Evolutionary conservation across 2,329 filamentous ascomycete species (phyloP).

Genomic region (Xylaria sp.): DNA sequence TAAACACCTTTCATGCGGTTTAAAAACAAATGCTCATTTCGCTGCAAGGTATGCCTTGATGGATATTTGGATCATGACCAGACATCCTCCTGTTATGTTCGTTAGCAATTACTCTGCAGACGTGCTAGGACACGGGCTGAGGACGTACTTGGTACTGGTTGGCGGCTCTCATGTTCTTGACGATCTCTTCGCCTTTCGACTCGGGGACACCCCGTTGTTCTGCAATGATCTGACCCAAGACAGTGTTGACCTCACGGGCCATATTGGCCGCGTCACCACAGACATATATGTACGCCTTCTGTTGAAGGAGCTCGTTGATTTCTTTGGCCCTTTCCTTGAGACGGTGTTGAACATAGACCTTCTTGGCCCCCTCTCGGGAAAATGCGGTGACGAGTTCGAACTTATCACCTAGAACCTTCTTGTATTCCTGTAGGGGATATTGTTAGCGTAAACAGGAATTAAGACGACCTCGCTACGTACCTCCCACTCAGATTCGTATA

Average conservation of each 20-base stretch:
- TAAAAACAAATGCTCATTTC: constrained; percentile 40
- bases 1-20: constrained; percentile 43
- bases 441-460: constrained; percentile 40
- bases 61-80: constrained; percentile 64
- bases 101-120: constrained; percentile 46
- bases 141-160: constrained; percentile 91
- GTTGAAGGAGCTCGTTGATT: constrained; percentile 84
- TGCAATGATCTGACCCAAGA: constrained; percentile 87
- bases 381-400: constrained; percentile 94
- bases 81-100: constrained; percentile 69
- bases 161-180: constrained; percentile 93
- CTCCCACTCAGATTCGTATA: constrained; percentile 93
- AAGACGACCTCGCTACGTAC: constrained; percentile 63
- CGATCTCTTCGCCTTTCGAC: constrained; percentile 91
- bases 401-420: constrained; percentile 83
- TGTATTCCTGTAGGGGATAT: constrained; percentile 71
- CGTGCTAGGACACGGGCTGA: not conserved
- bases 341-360: constrained; percentile 96
- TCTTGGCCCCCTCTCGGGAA: constrained; percentile 85
- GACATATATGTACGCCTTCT: constrained; percentile 96
- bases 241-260: constrained; percentile 90
- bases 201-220: constrained; percentile 84
- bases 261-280: constrained; percentile 98
- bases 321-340: constrained; percentile 84
- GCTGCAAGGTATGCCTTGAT: constrained; percentile 38